These are phyloP conservation scores for Trichophyton verrucosum DNA, from an alignment of 2,329 filamentous ascomycete species.

Conservation along the genomic window DNA sequence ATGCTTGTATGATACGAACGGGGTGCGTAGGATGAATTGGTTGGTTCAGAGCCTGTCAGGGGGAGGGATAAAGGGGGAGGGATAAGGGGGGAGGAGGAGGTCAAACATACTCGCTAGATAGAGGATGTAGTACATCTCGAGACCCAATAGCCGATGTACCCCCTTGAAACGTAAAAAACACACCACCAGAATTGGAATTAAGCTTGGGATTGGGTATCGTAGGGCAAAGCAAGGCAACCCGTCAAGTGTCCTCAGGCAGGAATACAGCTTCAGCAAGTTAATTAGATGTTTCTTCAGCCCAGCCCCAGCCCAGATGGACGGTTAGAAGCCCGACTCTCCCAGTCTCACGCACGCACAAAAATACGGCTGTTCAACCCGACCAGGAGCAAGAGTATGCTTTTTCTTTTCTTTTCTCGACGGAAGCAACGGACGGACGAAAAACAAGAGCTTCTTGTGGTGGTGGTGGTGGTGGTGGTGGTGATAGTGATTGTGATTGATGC, in stretches of 20 bases:
- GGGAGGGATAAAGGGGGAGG: not conserved
- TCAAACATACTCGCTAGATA: constrained; percentile 59
- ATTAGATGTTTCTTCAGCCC: too few species aligned
- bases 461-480: too few species aligned
- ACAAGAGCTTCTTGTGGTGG: too few species aligned
- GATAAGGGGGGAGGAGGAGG: constrained; percentile 10
- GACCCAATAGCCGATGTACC: constrained; percentile 6
- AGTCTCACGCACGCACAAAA: constrained; percentile 9
- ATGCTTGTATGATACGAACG: not conserved
- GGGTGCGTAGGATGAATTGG: not conserved
- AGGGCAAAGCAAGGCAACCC: not conserved
- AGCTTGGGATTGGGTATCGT: constrained; percentile 10
- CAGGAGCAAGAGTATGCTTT: not conserved
- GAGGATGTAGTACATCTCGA: constrained; percentile 42
- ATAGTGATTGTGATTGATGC: constrained; percentile 7
- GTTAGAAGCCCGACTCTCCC: constrained; percentile 15
- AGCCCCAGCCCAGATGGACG: constrained; percentile 6
- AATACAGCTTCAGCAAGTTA: not conserved
- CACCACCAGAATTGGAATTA: too few species aligned
- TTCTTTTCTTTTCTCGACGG: constrained; percentile 6
- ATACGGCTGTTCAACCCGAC: constrained; percentile 9
- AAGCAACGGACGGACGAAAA: constrained; percentile 7
- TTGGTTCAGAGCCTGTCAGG: not conserved
- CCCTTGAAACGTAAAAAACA: not conserved
- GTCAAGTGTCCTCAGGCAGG: constrained; percentile 3